phyloP scores from a whole-genome alignment of 2,329 filamentous ascomycete genomes.

The Botrytis sinoallii region DNA sequence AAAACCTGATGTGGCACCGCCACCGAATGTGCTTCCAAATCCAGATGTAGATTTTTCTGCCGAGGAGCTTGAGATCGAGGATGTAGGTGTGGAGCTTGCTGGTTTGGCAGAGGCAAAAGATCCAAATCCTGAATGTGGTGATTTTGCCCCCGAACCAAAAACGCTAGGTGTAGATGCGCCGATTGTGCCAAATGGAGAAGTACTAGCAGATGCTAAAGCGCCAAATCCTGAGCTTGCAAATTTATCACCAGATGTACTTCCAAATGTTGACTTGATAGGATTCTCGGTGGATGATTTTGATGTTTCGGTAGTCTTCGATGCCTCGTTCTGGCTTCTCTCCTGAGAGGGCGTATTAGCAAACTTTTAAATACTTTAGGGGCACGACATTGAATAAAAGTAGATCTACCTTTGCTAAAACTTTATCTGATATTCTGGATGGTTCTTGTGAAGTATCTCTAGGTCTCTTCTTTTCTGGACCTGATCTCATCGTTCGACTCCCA shows the following conservation, averaged over 20 bases:
- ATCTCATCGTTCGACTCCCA: constrained; percentile 40
- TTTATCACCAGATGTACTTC: constrained; percentile 32
- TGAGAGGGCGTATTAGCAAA: constrained; percentile 18
- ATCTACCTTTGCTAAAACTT: constrained; percentile 29
- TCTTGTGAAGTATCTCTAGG: constrained; percentile 47
- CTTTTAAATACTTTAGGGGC: not conserved
- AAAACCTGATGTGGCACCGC: constrained; percentile 32
- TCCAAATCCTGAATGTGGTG: constrained; percentile 47
- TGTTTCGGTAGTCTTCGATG: constrained; percentile 17
- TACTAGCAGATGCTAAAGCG: constrained; percentile 57
- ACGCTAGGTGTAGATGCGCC: constrained; percentile 48
- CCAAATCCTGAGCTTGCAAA: constrained; percentile 69
- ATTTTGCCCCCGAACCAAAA: constrained; percentile 44
- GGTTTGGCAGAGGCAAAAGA: constrained; percentile 39
- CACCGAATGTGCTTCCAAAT: constrained; percentile 37
- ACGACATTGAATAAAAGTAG: not conserved
- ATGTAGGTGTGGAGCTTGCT: constrained; percentile 33
- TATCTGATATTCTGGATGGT: constrained; percentile 30
- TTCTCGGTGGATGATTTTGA: constrained; percentile 20
- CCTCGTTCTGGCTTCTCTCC: constrained; percentile 18
- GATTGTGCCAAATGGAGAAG: constrained; percentile 62
- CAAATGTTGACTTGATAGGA: constrained; percentile 25
- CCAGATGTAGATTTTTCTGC: constrained; percentile 36
- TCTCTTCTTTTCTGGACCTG: constrained; percentile 65
- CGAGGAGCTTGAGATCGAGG: constrained; percentile 41